These are phyloP conservation scores for Rutstroemia sp. DNA, from an alignment of 2,329 filamentous ascomycete genomes.

Conservation along the genomic window DNA sequence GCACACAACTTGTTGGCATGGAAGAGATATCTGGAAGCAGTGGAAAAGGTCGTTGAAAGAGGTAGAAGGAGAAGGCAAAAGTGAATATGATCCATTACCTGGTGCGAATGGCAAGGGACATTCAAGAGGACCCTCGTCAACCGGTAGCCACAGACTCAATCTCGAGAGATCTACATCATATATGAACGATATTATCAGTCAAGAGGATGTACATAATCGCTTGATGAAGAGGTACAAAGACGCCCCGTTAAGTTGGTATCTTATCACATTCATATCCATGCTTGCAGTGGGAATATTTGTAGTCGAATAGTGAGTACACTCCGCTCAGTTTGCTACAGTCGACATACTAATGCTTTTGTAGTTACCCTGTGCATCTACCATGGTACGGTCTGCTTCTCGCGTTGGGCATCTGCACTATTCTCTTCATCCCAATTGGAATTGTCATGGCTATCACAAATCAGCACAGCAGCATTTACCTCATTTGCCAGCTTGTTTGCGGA, in stretches of 20 bases:
- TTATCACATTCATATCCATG: conserved; percentile 69
- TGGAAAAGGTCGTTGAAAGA: conserved; percentile 64
- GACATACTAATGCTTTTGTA: conserved; percentile 25
- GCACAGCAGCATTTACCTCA: conserved; percentile 77
- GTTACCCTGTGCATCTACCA: conserved; percentile 72
- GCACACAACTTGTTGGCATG: conserved; percentile 79
- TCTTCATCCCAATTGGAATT: conserved; percentile 87
- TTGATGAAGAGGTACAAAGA: conserved; percentile 79
- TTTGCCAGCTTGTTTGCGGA: conserved; percentile 80
- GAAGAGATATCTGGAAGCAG: conserved; percentile 71
- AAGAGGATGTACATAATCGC: conserved; percentile 77
- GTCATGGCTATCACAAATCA: conserved; percentile 92
- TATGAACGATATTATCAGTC: conserved; percentile 49
- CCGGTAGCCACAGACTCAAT: conserved; percentile 8
- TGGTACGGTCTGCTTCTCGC: conserved; percentile 82
- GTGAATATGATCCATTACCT: conserved; percentile 45
- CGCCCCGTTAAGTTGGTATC: conserved; percentile 75
- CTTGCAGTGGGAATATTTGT: conserved; percentile 73
- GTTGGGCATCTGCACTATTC: conserved; percentile 66
- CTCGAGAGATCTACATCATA: conserved; percentile 34
- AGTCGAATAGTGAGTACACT: conserved; percentile 66
- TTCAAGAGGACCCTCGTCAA: conserved; percentile 4
- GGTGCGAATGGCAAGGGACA: conserved; percentile 6
- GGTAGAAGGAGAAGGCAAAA: conserved; percentile 43
- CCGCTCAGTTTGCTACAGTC: background rate